Conservation (phyloP, 2,329 filamentous ascomycete species). For the Aspergillus floridensis region DNA sequence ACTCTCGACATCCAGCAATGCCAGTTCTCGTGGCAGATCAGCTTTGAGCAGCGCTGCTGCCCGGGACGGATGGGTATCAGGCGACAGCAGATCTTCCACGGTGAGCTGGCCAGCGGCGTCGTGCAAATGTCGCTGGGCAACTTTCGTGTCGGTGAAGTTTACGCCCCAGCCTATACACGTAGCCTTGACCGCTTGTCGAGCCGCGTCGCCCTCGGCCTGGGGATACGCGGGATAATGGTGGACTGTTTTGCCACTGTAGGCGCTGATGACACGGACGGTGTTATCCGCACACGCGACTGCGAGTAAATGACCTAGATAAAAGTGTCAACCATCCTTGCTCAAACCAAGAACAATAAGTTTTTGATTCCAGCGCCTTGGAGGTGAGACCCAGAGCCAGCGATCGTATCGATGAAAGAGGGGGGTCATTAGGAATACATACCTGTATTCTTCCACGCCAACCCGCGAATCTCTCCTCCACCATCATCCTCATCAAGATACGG, state of each 20-base stretch:
- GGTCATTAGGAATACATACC: slow-evolving; percentile 46
- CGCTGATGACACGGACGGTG: slow-evolving; percentile 69
- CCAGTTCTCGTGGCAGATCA: slow-evolving; percentile 70
- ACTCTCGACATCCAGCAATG: slow-evolving; percentile 71
- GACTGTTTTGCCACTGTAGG: slow-evolving; percentile 78
- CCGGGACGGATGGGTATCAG: slow-evolving; percentile 39
- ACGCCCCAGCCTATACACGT: slow-evolving; percentile 54
- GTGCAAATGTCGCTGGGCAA: slow-evolving; percentile 43
- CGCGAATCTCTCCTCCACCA: slow-evolving; percentile 39
- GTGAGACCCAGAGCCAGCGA: not conserved
- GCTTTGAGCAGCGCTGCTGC: slow-evolving; percentile 39
- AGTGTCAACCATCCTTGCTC: no score
- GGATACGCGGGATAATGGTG: slow-evolving; percentile 59
- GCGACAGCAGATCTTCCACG: slow-evolving; percentile 43
- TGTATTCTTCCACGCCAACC: slow-evolving; percentile 65
- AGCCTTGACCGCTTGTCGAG: slow-evolving; percentile 28
- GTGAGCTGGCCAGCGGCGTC: slow-evolving; percentile 34
- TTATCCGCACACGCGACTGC: slow-evolving; percentile 84
- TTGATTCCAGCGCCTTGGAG: no score
- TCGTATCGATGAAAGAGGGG: not conserved
- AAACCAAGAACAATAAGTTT: no score
- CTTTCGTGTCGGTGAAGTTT: slow-evolving; percentile 53
- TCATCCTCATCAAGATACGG: slow-evolving; percentile 45
- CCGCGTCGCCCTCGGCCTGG: slow-evolving; percentile 16
- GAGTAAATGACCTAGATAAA: slow-evolving; percentile 59